Evolutionary conservation across 2,329 filamentous ascomycete species (phyloP), one percentile per base, ranked within the genome.

Genomic region (Hypoxylon sp.): DNA sequence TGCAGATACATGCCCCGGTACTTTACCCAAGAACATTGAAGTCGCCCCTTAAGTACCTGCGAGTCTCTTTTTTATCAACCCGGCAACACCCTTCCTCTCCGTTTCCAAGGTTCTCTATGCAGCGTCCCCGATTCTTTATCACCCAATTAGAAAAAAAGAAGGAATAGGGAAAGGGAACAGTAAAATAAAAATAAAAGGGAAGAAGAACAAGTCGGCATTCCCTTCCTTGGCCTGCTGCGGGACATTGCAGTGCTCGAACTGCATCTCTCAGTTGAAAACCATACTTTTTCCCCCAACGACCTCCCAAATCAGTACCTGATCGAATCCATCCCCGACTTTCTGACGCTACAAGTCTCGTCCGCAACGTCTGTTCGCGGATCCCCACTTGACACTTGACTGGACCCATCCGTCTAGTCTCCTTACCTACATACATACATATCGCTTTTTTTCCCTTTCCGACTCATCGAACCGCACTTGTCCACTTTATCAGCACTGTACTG

Each of bases 291-390:
- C 35, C 32, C 31, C 24, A 39, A 62, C 50, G 44, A 52, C 56
- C 57, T 39, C 46, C 60, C 52, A 58, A 57, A 47, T 59, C 2
- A 37, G 58, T 62, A 62, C 57, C 62, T 66, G 62, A 58, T 66
- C 65, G 57, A 65, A 61, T 58, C 56, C 57, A 61, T 63, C 52
- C 54, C 58, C 67, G 62, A 52, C 44, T 64, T 69, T 70, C 68
- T 68, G 62, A 70, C 68, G 62, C 68, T 68, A 70, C 68, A 63
- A 70, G 68, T 70, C 68, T 70, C 68, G 67, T 56, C 67, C 67
- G 59, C 65, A 66, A 66, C 65, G 65, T 68, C 68, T 66, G 65
- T 70, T 70, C 68, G 68, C 56, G 58, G 67, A 63, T 63, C 65
- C 62, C 68, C 68, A 68, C 65, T 70, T 53, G 65, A 61, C 50